Conservation (phyloP, 164 flowering plant genomes). For the Tetracentron sinense region DNA sequence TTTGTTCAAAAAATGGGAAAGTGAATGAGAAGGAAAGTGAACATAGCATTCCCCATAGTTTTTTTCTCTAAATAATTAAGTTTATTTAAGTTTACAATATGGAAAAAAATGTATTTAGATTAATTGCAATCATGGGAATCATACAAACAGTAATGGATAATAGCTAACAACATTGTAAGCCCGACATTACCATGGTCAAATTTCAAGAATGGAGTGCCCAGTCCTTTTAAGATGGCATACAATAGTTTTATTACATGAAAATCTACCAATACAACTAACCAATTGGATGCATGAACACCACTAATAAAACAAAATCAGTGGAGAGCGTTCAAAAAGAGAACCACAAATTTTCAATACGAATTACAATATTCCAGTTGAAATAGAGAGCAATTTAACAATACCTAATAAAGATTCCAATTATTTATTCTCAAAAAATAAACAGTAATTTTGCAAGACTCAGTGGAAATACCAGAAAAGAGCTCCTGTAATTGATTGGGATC, state of each 20-base stretch:
- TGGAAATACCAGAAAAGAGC: slow-evolving; percentile 2
- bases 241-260: background rate
- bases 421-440: background rate
- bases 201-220: no score
- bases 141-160: no score
- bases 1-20: no score
- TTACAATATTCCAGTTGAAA: background rate
- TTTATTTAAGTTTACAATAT: no score
- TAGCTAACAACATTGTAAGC: no score
- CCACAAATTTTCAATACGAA: background rate
- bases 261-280: background rate
- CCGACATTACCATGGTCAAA: no score
- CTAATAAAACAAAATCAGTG: background rate
- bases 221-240: no score
- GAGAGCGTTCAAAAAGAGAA: background rate
- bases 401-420: background rate
- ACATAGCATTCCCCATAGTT: no score
- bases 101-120: no score
- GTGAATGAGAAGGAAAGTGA: no score
- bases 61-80: no score
- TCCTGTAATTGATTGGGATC: background rate
- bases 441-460: background rate
- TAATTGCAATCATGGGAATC: no score
- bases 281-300: background rate
- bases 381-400: background rate